Evolutionary conservation across 73 alveolate species (phyloP).

Genomic region (Paramecium octaurelia): DNA sequence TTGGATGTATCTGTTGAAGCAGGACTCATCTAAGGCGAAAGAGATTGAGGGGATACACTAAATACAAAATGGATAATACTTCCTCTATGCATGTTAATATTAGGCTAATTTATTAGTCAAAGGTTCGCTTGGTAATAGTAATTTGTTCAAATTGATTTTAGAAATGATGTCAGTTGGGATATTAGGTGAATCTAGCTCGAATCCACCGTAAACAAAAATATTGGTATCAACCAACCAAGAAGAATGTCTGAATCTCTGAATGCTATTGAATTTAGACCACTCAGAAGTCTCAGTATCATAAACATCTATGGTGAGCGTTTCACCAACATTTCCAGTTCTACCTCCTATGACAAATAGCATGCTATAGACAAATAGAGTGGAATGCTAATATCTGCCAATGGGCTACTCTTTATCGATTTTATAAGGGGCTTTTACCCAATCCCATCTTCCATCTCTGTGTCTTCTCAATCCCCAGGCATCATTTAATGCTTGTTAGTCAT

Average conservation of each 20-base stretch:
- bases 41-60: constrained; percentile 32
- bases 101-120: constrained; percentile 64
- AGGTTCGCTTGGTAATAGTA: constrained; percentile 77
- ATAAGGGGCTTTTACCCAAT: constrained; percentile 95
- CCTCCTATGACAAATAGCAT: constrained; percentile 93
- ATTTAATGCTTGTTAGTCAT: constrained; percentile 84
- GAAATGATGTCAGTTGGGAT: constrained; percentile 88
- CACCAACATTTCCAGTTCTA: constrained; percentile 88
- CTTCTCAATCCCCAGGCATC: constrained; percentile 97
- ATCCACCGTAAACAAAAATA: constrained; percentile 93
- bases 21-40: constrained; percentile 8
- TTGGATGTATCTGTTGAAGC: constrained; percentile 39
- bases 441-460: constrained; percentile 97
- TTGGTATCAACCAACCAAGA: constrained; percentile 87
- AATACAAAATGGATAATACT: constrained; percentile 43
- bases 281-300: constrained; percentile 94
- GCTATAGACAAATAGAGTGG: constrained; percentile 80
- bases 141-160: constrained; percentile 78
- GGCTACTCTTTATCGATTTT: constrained; percentile 83
- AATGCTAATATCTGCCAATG: constrained; percentile 85
- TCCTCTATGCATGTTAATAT: constrained; percentile 61
- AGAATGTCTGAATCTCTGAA: constrained; percentile 86
- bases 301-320: constrained; percentile 83
- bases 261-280: constrained; percentile 87
- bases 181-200: constrained; percentile 88